A percentile compares a stretch with the other conserved stretches of the same genome.
Evolutionary conservation across 495 filamentous ascomycete species (phyloP).

Genomic region (Neurospora sp.): DNA sequence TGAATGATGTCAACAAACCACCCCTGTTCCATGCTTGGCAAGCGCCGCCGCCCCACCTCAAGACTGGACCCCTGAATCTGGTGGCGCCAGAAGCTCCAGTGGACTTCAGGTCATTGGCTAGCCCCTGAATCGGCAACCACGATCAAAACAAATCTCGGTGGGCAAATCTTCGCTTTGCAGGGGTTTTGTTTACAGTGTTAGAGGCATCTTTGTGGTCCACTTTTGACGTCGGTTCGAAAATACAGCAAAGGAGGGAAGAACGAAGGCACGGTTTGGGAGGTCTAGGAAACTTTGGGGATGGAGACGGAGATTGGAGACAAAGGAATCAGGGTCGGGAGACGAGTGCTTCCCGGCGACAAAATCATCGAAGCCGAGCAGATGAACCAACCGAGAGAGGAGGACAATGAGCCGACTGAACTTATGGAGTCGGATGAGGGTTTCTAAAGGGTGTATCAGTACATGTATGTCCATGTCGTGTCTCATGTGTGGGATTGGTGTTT

Average conservation of each 20-base stretch:
- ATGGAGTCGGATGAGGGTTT: not conserved
- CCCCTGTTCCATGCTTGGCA: not conserved
- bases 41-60: not conserved
- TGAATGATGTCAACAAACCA: not conserved
- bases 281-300: not conserved
- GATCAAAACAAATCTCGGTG: not conserved
- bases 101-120: not conserved
- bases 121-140: not conserved
- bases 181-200: not conserved
- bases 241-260: not conserved
- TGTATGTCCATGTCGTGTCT: not conserved
- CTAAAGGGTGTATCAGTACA: not conserved
- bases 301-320: not conserved
- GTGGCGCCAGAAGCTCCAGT: not conserved
- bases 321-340: not conserved
- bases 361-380: not conserved
- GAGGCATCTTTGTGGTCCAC: not conserved
- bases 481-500: not conserved
- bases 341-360: not conserved
- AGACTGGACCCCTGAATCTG: not conserved
- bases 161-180: not conserved
- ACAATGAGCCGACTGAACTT: not conserved
- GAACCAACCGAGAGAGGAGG: not conserved
- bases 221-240: not conserved
- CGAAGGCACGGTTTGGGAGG: not conserved